phyloP scores from a whole-genome alignment of 371 early-diverging fungal genomes.

The Cladochytrium tenue region DNA sequence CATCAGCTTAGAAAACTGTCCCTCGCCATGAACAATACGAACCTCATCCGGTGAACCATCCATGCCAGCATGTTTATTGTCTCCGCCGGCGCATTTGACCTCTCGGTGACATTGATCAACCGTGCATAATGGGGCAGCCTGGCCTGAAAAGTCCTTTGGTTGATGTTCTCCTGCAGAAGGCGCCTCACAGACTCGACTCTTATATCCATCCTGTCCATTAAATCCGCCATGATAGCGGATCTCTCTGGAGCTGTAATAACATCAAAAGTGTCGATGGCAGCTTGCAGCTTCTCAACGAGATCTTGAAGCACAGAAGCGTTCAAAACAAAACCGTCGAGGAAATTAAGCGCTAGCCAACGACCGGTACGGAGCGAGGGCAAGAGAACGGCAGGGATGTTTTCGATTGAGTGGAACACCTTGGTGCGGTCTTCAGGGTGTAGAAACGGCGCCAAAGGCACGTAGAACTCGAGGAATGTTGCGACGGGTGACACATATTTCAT shows the following conservation, averaged over 20 bases:
- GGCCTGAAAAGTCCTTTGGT: not conserved
- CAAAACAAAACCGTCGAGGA: not conserved
- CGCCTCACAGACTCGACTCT: not conserved
- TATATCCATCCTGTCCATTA: constrained; percentile 1
- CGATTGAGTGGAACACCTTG: too few relatives aligned
- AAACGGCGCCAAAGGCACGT: too few relatives aligned
- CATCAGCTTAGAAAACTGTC: not conserved
- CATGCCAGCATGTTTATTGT: constrained; percentile 1
- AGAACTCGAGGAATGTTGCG: too few relatives aligned
- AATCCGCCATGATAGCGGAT: not conserved
- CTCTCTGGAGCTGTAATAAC: not conserved
- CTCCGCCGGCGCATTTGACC: constrained; percentile 2
- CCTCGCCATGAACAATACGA: not conserved
- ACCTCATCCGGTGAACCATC: constrained; percentile 10
- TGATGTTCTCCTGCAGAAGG: constrained; percentile 2
- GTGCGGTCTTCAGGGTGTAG: too few relatives aligned
- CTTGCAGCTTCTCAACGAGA: not conserved
- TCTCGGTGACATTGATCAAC: not conserved
- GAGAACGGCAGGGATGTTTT: not conserved
- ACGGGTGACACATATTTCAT: too few relatives aligned
- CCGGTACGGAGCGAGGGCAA: not conserved
- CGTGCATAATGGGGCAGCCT: not conserved
- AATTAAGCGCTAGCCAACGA: not conserved
- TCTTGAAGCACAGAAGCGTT: not conserved
- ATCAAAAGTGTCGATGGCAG: not conserved